phyloP scores from a whole-genome alignment of 1,139 yeast species.

The Yamadazyma atlantica region DNA sequence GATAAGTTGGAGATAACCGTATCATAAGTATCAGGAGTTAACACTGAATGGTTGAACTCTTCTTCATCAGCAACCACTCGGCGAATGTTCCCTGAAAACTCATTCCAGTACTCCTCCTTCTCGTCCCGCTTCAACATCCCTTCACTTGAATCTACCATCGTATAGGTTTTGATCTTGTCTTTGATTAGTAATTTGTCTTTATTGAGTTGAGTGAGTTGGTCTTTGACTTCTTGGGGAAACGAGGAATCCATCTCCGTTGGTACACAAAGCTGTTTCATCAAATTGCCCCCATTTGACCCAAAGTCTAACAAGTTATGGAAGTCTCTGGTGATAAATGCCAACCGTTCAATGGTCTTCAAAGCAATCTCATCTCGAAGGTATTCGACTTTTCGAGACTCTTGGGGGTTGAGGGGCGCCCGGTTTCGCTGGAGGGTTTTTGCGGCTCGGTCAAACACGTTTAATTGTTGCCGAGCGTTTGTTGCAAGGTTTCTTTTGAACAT shows the following conservation, averaged over 20 bases:
- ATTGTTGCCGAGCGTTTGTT: conserved; percentile 26
- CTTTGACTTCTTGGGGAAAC: conserved; percentile 26
- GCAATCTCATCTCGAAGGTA: conserved; percentile 78
- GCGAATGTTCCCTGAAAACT: conserved; percentile 43
- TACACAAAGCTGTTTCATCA: conserved; percentile 36
- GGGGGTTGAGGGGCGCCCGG: conserved; percentile 45
- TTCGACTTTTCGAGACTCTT: conserved; percentile 60
- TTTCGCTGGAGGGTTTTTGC: conserved; percentile 62
- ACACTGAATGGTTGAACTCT: conserved; percentile 39
- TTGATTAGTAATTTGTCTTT: conserved; percentile 54
- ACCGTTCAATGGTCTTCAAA: conserved; percentile 66
- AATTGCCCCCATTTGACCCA: conserved; percentile 73
- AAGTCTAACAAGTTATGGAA: conserved; percentile 64
- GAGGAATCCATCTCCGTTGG: conserved; percentile 28
- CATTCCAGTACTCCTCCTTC: conserved; percentile 30
- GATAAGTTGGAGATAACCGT: conserved; percentile 74
- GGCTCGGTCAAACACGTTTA: conserved; percentile 66
- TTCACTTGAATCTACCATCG: conserved; percentile 67
- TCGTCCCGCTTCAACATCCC: conserved; percentile 54
- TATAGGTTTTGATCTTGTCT: conserved; percentile 53
- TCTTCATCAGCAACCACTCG: conserved; percentile 71
- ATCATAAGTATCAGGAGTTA: conserved; percentile 54
- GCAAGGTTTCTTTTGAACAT: conserved; percentile 10
- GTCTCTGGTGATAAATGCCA: conserved; percentile 69
- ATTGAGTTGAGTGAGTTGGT: conserved; percentile 39